phyloP scores from a whole-genome alignment of 2,329 filamentous ascomycete species.

The Dactylellina cionopaga region DNA sequence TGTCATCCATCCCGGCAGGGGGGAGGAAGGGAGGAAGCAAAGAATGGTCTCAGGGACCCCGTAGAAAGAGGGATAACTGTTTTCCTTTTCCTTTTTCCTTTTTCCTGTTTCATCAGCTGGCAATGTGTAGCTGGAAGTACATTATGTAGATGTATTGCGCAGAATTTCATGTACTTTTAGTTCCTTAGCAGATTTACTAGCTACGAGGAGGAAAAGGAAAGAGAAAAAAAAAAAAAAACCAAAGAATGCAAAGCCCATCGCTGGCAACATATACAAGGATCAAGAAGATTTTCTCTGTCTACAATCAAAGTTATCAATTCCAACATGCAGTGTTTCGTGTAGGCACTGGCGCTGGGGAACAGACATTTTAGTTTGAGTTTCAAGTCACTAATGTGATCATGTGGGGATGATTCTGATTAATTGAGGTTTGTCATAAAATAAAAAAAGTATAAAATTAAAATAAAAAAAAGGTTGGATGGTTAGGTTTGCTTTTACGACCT shows the following conservation, averaged over 20 bases:
- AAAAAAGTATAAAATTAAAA: conserved; percentile 10
- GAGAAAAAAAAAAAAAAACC: conserved; percentile 6
- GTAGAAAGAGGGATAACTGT: conserved; percentile 13
- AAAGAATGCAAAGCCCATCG: conserved; percentile 43
- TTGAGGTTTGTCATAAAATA: conserved; percentile 21
- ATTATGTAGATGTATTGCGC: conserved; percentile 45
- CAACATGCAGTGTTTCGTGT: conserved; percentile 29
- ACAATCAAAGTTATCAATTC: no score
- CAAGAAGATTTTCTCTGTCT: no score
- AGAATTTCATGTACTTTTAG: conserved; percentile 46
- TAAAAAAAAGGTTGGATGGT: no score
- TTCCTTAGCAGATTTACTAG: conserved; percentile 14
- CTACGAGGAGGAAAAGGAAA: conserved; percentile 3
- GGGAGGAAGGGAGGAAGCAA: conserved; percentile 31
- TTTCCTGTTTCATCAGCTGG: conserved; percentile 21
- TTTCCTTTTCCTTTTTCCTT: conserved; percentile 27
- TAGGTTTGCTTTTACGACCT: no score
- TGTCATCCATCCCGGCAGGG: conserved; percentile 22
- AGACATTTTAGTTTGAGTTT: no score
- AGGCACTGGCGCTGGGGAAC: no score
- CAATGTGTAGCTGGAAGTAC: conserved; percentile 23
- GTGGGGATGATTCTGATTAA: no score
- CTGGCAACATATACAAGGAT: conserved; percentile 40
- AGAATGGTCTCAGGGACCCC: conserved; percentile 21
- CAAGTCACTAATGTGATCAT: no score